A percentile compares a stretch with the other conserved stretches of the same genome.
Conservation (phyloP, 1,284 basidiomycete species). For the Porphyrellus sp. region DNA sequence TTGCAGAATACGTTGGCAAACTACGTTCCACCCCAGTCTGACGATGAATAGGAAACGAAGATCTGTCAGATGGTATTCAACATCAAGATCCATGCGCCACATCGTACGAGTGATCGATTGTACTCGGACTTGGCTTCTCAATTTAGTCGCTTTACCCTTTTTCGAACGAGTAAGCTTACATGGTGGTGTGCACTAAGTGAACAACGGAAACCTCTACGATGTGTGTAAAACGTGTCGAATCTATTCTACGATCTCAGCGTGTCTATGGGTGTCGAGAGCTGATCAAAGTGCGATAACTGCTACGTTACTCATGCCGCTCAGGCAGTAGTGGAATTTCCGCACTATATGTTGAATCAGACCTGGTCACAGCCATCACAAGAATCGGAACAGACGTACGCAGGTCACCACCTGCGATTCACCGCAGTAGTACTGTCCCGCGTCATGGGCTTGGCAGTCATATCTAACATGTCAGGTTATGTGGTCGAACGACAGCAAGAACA, state of each 20-base stretch:
- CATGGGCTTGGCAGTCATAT: constrained; percentile 18
- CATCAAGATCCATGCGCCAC: too few species aligned
- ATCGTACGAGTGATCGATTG: too few species aligned
- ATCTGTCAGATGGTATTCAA: too few species aligned
- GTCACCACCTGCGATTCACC: constrained; percentile 11
- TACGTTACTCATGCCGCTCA: neutral
- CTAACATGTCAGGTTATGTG: constrained; percentile 2
- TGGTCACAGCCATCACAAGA: neutral
- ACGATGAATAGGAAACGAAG: neutral
- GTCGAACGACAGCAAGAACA: neutral
- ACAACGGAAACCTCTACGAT: neutral
- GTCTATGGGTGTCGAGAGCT: neutral
- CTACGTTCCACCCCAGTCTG: neutral
- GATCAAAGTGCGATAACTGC: neutral
- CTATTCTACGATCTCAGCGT: constrained; percentile 7
- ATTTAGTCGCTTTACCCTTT: too few species aligned
- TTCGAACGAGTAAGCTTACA: too few species aligned
- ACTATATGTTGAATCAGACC: constrained; percentile 12
- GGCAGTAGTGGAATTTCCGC: constrained; percentile 5
- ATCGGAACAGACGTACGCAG: constrained; percentile 15
- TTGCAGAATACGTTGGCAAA: neutral
- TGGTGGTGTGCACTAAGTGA: neutral
- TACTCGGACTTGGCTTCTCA: too few species aligned
- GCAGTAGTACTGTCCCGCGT: constrained; percentile 12
- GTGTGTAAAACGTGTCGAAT: neutral